Conservation (phyloP, 2,329 filamentous ascomycete genomes). For the Beauveria pseudobassiana region DNA sequence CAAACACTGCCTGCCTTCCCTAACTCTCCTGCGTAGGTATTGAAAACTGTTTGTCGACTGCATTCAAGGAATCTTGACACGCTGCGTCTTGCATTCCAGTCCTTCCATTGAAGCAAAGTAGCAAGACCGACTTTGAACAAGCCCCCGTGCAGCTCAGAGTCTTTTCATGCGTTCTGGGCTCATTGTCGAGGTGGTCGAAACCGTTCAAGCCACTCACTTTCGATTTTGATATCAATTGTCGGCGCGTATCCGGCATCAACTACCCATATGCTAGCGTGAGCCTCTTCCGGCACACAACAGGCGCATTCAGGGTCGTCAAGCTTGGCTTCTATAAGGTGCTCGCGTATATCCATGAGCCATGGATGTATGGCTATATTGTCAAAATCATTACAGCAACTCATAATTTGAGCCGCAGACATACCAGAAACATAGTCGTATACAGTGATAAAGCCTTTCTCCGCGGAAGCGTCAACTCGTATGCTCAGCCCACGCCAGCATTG, state of each 20-base stretch:
- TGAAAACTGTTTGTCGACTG: no score
- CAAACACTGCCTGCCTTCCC: no score
- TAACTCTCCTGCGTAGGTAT: no score
- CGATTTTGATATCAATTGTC: neutral
- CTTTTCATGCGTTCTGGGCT: neutral
- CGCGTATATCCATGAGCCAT: no score
- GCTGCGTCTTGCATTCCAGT: no score
- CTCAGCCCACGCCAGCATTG: constrained; percentile 16
- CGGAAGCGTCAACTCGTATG: constrained; percentile 17
- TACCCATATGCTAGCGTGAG: neutral
- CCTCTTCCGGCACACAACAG: neutral
- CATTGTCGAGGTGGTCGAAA: neutral
- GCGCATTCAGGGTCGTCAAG: neutral
- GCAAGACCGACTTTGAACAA: no score
- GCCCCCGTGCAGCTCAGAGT: no score
- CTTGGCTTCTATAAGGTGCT: neutral
- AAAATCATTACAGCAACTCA: neutral
- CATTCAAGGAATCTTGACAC: no score
- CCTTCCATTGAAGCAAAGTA: no score
- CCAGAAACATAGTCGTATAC: constrained; percentile 17
- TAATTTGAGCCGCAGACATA: neutral
- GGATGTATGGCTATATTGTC: no score
- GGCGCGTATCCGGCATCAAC: neutral
- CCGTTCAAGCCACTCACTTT: neutral
- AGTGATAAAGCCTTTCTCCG: constrained; percentile 18